phyloP scores from a whole-genome alignment of 1,284 basidiomycete genomes.

The Cryptococcus depauperatus region DNA sequence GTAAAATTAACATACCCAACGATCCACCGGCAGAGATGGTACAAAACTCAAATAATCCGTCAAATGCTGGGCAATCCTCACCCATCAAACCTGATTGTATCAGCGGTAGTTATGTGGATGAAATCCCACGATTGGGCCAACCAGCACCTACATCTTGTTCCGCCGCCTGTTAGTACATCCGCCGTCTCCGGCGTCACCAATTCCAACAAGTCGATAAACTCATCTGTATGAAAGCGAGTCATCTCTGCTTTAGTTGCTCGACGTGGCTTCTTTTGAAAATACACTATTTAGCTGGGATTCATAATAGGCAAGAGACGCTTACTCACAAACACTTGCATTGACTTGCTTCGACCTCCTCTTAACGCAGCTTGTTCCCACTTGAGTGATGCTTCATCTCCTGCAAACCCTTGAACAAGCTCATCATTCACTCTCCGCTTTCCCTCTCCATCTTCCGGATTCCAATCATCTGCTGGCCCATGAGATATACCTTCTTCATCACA shows the following conservation, averaged over 20 bases:
- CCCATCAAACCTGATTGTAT: conserved; percentile 63
- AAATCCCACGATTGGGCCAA: no score
- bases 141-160: conserved; percentile 63
- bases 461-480: conserved; percentile 20
- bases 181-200: conserved; percentile 82
- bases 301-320: conserved; percentile 28
- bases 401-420: conserved; percentile 6
- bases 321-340: conserved; percentile 87
- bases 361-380: conserved; percentile 26
- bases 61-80: conserved; percentile 94
- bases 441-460: no score
- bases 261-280: conserved; percentile 57
- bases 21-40: conserved; percentile 93
- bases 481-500: conserved; percentile 28
- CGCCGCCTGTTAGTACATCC: conserved; percentile 73
- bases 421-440: conserved; percentile 26
- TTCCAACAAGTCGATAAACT: conserved; percentile 86
- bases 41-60: conserved; percentile 95
- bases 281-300: not conserved
- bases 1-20: conserved; percentile 47
- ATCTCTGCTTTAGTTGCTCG: conserved; percentile 74
- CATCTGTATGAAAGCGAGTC: conserved; percentile 93
- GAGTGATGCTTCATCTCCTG: conserved; percentile 15
- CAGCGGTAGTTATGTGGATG: no score
- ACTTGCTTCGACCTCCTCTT: conserved; percentile 30